Evolutionary conservation across 306 rosid species (phyloP).

Genomic region (Lablab purpureus): DNA sequence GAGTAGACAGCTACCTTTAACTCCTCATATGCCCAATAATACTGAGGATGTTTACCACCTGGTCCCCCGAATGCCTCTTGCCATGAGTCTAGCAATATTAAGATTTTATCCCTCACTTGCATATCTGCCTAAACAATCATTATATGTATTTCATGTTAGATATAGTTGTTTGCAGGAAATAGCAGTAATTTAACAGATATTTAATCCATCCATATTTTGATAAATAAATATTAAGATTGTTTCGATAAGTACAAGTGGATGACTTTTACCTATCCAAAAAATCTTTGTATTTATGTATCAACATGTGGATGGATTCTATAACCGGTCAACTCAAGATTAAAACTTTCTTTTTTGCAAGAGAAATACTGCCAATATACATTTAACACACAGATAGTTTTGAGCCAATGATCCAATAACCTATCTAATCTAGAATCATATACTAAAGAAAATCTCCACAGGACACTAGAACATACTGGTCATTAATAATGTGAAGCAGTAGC

Average conservation of each 20-base stretch:
- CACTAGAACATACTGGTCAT: slow-evolving; percentile 17
- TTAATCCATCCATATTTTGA: background rate
- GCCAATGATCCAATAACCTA: background rate
- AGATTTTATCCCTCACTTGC: slow-evolving; percentile 93
- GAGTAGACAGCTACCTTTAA: slow-evolving; percentile 60
- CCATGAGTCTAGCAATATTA: slow-evolving; percentile 87
- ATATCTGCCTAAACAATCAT: slow-evolving; percentile 78
- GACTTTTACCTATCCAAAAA: background rate
- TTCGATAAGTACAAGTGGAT: background rate
- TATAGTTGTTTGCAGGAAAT: slow-evolving; percentile 10
- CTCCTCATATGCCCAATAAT: slow-evolving; percentile 92
- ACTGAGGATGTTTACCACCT: slow-evolving; percentile 88
- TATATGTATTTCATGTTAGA: slow-evolving; percentile 36
- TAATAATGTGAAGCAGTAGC: background rate
- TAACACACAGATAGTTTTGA: background rate
- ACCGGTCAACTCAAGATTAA: background rate
- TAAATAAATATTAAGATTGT: background rate
- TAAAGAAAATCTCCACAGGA: slow-evolving; percentile 4
- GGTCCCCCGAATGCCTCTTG: slow-evolving; percentile 98
- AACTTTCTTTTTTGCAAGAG: background rate
- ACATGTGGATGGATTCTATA: background rate
- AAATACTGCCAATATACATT: background rate
- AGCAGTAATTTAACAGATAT: background rate
- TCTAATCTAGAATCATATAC: slow-evolving; percentile 8
- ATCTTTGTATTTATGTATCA: background rate